Base-by-base conservation (phyloP, 495 filamentous ascomycete genomes). In the Lophiotrema nucula region DNA sequence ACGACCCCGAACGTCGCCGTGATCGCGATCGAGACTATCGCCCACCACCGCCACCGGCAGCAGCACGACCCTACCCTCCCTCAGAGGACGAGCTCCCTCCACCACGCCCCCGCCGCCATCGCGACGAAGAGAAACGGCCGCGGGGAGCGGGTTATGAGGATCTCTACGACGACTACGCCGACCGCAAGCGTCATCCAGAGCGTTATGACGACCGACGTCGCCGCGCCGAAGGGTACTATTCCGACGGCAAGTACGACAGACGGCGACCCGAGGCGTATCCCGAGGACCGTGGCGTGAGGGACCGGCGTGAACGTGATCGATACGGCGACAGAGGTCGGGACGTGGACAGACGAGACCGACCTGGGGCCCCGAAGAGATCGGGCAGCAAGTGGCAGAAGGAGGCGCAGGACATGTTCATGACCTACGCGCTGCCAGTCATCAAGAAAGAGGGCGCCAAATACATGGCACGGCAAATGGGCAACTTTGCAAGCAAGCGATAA, bases 341-440 rank as follows among this genome's bases (percentile, higher is more conserved):
- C 19, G 15, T 18, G 38, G 18, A 19, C 28, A 18, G 18, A 6
- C 39, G 39, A 43, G 18, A 18, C 10, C 10, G 39, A 21, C 39
- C 39, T 6, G 39, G 39, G 10, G 39, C 11, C 6, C 39, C 19
- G 11, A 21, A 11, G 39, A 48, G 50, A n/a, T 25, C 15, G 41
- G 50, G 18, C 5, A 26, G 27, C 38, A 44, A 54, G 22, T 54
- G 50, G 50, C 50, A 54, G 50, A 44, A 42, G 31, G 21, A 42
- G 38, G 50, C 38, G 5, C 21, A 4, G 28, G 38, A 18, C 23
- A 6, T 27, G 11, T 54, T 54, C 23, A 39, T n/a, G 31, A 54
- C 50, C 5, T 54, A 54, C 27, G 50, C 50, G 22, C n/a, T 54
- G 38, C 50, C 50, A 16, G 38, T 54, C 15, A 54, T 54, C 23